phyloP scores from a whole-genome alignment of 345 rosid genomes.

The Abelmoschus esculentus region DNA sequence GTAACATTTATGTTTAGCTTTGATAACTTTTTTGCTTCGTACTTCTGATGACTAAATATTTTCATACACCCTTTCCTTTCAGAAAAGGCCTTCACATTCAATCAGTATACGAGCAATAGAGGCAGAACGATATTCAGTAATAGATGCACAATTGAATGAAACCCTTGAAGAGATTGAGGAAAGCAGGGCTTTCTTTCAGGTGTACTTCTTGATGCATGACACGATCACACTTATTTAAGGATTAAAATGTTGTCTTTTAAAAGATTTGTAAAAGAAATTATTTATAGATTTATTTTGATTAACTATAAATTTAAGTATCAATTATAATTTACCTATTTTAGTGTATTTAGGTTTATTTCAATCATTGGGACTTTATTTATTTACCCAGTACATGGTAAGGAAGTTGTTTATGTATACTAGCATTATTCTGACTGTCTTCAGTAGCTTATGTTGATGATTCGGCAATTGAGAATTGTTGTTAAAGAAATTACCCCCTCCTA shows the following conservation, averaged over 20 bases:
- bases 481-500: not conserved
- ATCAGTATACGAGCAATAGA: slow-evolving; percentile 86
- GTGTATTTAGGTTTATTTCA: not conserved
- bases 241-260: not conserved
- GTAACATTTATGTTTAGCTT: slow-evolving; percentile 26
- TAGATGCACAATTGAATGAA: slow-evolving; percentile 38
- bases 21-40: not conserved
- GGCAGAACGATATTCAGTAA: slow-evolving; percentile 53
- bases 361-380: not conserved
- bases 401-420: not conserved
- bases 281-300: not conserved
- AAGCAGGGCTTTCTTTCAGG: slow-evolving; percentile 98
- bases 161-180: slow-evolving; percentile 89
- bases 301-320: not conserved
- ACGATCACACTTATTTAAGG: not conserved
- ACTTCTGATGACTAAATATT: not conserved
- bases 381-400: not conserved
- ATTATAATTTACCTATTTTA: not conserved
- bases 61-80: slow-evolving; percentile 13
- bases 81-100: slow-evolving; percentile 70
- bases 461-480: not conserved
- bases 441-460: not conserved
- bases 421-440: not conserved
- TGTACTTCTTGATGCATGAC: slow-evolving; percentile 11
- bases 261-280: not conserved